Conservation (phyloP, 2,329 filamentous ascomycete genomes). For the Colletotrichum siamense region DNA sequence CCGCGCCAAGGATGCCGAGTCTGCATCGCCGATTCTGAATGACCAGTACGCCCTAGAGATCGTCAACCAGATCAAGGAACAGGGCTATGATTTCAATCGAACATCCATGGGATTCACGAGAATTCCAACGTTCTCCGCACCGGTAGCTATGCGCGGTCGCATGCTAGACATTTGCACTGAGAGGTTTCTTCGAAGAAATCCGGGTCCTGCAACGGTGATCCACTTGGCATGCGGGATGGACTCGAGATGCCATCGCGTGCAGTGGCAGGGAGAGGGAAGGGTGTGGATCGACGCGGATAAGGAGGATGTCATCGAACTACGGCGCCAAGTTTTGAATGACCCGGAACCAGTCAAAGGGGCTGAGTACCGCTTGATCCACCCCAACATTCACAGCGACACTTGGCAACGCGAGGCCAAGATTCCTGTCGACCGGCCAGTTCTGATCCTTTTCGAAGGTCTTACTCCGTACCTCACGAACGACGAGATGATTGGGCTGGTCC, state of each 20-base stretch:
- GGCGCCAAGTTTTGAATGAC: slow-evolving; percentile 28
- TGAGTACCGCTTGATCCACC: slow-evolving; percentile 29
- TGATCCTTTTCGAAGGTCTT: slow-evolving; percentile 37
- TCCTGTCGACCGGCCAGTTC: slow-evolving; percentile 33
- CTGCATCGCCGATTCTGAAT: slow-evolving; percentile 9
- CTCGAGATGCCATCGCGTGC: slow-evolving; percentile 28
- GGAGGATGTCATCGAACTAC: slow-evolving; percentile 37
- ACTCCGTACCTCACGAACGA: slow-evolving; percentile 33
- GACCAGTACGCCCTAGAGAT: slow-evolving; percentile 19
- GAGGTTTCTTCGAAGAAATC: slow-evolving; percentile 29
- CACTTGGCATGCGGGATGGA: slow-evolving; percentile 37
- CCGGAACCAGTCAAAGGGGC: not conserved
- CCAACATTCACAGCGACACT: slow-evolving; percentile 27
- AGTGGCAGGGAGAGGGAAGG: slow-evolving; percentile 21
- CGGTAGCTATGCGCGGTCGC: slow-evolving; percentile 5
- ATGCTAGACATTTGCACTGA: slow-evolving; percentile 28
- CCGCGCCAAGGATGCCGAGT: slow-evolving; percentile 18
- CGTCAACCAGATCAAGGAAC: not conserved
- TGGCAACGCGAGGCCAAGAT: slow-evolving; percentile 32
- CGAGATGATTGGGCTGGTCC: slow-evolving; percentile 27
- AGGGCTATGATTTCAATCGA: slow-evolving; percentile 15
- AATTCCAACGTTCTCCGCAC: not conserved
- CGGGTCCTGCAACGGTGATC: slow-evolving; percentile 29
- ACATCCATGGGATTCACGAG: not conserved
- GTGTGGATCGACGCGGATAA: slow-evolving; percentile 40